Base-by-base conservation (phyloP, 352 stramenopile species). In the Phytophthora vignae region DNA sequence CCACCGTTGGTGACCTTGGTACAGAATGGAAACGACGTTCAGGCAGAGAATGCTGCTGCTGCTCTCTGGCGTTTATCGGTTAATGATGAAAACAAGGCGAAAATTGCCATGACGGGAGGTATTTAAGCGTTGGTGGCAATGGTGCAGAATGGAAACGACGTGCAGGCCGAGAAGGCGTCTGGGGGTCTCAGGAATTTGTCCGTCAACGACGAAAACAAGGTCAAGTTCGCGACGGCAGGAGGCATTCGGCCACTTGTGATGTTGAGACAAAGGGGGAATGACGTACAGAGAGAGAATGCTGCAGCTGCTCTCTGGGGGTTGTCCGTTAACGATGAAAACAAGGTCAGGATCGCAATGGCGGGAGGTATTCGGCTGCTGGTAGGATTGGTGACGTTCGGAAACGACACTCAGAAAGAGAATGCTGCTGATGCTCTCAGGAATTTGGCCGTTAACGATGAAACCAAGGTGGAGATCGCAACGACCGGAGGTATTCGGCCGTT, bases 81-180 rank as follows among this genome's bases (percentile, higher is more conserved):
- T 15, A 44, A 44, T 44, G 36, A 44, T 15, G 12, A 17, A 22
- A 67, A 58, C 22, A 22, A 38, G 44, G 55, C 22, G 12, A 25
- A 6, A n/a, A 74, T 70, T 14, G 22, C 44, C 11, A 9, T 15
- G 21, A 17, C 22, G 19, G 60, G 55, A 22, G 56, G 58, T 11
- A 64, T 69, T 48, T 46, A 29, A 7, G 25, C 33, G 21, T 19
- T 69, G 4, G 44, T 69, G 36, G 40, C 19, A 5, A 7, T 59
- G 15, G 3, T 55, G 25, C 8, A 50, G 6, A 7, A 60, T 22
- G 60, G 42, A 25, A 54, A 40, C 31, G 52, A 59, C 17, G 11
- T 40, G 7, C 17, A 29, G 11, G 52, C 36, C 36, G 11, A 65
- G n/a, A 40, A 4, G 11, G 49, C 60, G 10, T 10, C 50, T 12